phyloP scores from a whole-genome alignment of 208 protist genomes.

The Leishmania mexicana region DNA sequence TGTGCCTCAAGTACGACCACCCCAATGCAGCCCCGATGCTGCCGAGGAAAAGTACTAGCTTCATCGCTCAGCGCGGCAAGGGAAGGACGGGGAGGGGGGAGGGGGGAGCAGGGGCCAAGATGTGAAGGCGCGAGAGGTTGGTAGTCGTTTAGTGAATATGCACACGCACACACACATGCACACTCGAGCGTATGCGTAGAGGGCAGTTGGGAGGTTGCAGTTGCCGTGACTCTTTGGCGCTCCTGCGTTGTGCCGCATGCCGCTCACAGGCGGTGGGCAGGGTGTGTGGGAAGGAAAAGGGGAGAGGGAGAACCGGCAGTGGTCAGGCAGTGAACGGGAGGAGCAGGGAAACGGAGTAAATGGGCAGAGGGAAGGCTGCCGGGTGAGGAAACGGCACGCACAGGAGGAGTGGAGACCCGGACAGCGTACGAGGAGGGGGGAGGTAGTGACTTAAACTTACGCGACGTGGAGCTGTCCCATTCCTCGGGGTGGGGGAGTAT shows the following conservation, averaged over 20 bases:
- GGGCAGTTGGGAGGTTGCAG: neutral
- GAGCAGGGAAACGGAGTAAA: neutral
- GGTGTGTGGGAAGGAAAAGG: neutral
- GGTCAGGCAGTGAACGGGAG: neutral
- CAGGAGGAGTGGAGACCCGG: neutral
- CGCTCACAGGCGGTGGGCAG: neutral
- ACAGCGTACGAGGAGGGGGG: neutral
- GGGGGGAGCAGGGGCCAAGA: neutral
- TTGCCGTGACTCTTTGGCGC: neutral
- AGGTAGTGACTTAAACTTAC: neutral
- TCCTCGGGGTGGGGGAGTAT: neutral
- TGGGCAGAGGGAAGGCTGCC: neutral
- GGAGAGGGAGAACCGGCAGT: neutral
- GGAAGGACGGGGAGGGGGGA: slow-evolving; percentile 6
- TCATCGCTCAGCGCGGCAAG: slow-evolving; percentile 9
- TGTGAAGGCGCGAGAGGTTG: neutral
- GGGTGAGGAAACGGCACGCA: neutral
- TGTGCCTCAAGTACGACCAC: slow-evolving; percentile 72
- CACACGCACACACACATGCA: neutral
- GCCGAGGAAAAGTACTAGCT: slow-evolving; percentile 22
- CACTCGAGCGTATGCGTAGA: neutral
- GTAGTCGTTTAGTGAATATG: neutral
- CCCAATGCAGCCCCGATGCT: slow-evolving; percentile 48
- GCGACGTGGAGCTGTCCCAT: neutral
- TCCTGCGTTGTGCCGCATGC: neutral